phyloP scores from a whole-genome alignment of 2,329 filamentous ascomycete genomes.

The Pezicula carpinea region DNA sequence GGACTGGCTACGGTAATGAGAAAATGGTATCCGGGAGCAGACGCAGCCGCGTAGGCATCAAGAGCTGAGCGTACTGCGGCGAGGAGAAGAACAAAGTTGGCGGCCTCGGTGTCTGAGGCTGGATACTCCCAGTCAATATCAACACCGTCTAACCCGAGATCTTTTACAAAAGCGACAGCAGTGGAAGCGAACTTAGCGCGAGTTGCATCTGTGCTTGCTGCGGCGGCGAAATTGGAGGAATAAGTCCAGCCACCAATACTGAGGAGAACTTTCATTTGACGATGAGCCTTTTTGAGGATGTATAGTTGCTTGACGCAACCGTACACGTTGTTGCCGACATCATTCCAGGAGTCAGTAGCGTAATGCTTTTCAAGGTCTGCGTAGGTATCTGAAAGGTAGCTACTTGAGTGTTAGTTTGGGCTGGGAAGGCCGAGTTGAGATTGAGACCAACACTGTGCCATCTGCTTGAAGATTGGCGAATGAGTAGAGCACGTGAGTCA shows the following conservation, averaged over 20 bases:
- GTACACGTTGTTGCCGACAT: constrained; percentile 69
- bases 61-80: constrained; percentile 32
- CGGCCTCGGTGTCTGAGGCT: constrained; percentile 7
- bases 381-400: constrained; percentile 60
- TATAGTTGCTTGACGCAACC: constrained; percentile 78
- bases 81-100: constrained; percentile 24
- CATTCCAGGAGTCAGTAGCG: constrained; percentile 65
- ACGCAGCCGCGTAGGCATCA: constrained; percentile 40
- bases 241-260: constrained; percentile 87
- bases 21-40: constrained; percentile 43
- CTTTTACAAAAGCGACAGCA: constrained; percentile 11
- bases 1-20: constrained; percentile 47
- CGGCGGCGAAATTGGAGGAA: constrained; percentile 66
- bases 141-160: constrained; percentile 19
- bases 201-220: constrained; percentile 53
- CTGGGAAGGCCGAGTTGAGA: constrained; percentile 38
- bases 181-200: constrained; percentile 13
- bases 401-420: constrained; percentile 43
- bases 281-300: constrained; percentile 71
- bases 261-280: constrained; percentile 72
- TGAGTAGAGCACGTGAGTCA: constrained; percentile 76
- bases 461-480: constrained; percentile 72
- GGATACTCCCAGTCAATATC: constrained; percentile 22
- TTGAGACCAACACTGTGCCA: constrained; percentile 61
- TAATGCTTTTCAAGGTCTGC: constrained; percentile 73